phyloP scores from a whole-genome alignment of 495 filamentous ascomycete genomes.

The Glarea lozoyensis region DNA sequence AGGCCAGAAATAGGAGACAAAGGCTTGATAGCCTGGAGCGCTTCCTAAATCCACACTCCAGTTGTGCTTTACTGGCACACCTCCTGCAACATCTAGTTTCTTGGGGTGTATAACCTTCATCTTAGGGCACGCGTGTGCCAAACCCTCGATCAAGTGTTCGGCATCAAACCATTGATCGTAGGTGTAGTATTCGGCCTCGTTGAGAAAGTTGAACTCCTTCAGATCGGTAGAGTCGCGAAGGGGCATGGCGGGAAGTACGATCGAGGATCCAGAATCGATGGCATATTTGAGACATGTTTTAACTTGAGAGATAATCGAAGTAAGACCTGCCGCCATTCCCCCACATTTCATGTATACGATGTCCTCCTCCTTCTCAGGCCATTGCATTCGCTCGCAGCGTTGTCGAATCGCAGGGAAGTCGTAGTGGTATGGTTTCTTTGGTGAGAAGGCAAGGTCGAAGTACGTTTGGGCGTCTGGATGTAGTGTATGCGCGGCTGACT shows the following conservation, averaged over 20 bases:
- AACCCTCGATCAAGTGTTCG: slow-evolving; percentile 11
- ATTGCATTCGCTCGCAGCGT: slow-evolving; percentile 10
- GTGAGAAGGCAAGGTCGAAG: slow-evolving; percentile 20
- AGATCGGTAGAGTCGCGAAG: slow-evolving; percentile 20
- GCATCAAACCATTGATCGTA: slow-evolving; percentile 24
- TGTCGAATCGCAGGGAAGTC: slow-evolving; percentile 8
- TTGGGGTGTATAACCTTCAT: slow-evolving; percentile 21
- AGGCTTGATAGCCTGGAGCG: slow-evolving; percentile 13
- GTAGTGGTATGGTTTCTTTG: not conserved
- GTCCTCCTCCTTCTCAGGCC: slow-evolving; percentile 14
- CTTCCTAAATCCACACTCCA: slow-evolving; percentile 11
- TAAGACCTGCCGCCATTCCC: slow-evolving; percentile 20
- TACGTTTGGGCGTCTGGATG: slow-evolving; percentile 9
- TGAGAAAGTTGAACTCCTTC: slow-evolving; percentile 21
- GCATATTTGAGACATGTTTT: slow-evolving; percentile 24
- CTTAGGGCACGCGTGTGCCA: slow-evolving; percentile 13
- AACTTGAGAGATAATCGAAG: slow-evolving; percentile 22
- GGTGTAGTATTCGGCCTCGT: slow-evolving; percentile 15
- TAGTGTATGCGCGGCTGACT: no score
- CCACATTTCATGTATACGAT: slow-evolving; percentile 17
- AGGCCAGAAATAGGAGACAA: slow-evolving; percentile 17
- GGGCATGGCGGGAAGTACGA: slow-evolving; percentile 21
- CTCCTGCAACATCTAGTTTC: slow-evolving; percentile 6
- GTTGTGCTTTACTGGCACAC: slow-evolving; percentile 7
- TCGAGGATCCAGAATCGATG: slow-evolving; percentile 13